Base-by-base conservation (phyloP, 441 rosid species). In the Capsella rubella region DNA sequence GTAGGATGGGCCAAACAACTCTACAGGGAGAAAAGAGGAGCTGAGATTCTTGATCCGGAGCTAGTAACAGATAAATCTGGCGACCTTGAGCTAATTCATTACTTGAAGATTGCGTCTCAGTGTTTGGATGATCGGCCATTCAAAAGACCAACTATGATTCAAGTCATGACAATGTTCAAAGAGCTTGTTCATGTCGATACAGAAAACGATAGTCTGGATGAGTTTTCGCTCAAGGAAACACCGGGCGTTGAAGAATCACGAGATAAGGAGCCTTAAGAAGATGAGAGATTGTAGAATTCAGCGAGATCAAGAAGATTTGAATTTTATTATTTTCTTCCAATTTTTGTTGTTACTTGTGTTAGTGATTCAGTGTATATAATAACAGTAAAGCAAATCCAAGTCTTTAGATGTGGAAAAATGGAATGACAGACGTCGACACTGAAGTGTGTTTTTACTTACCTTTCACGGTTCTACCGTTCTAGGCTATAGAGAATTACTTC, bases 1-100 rank as follows among this genome's bases (percentile, higher is more conserved):
- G 97, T 91, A 21, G 94, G 97, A 57, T 94, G 98, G 96, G 95
- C 95, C 54, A 92, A 92, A 81, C 97, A 89, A 76, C 94, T 95
- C 16, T 81, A 82, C 28, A 80, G 79, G 67, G 97, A 92, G 81
- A 88, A 83, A 40, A 87, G 91, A 77, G 78, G 31, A 62, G 72
- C 67, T 52, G 93, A 83, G 79, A 89, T 95, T 62, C 79, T 95
- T 72, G 99, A 95, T 69, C 73, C 88, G 0, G 87, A 86, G 50
- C 66, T 95, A 76, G 73, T 77, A 43, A 69, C 81, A 13, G 71
- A 68, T 10, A 82, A 76, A 64, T 78, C 84, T n/a, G 77, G 72
- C 10, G 90, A 85, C 49, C 76, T 81, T 35, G 98, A 92, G 79
- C 68, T 90, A 25, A 70, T 79, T 69, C 95, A 86, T 67, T 92